phyloP scores from a whole-genome alignment of 2,329 filamentous ascomycete species.

The Aspergillus pseudoglaucus region DNA sequence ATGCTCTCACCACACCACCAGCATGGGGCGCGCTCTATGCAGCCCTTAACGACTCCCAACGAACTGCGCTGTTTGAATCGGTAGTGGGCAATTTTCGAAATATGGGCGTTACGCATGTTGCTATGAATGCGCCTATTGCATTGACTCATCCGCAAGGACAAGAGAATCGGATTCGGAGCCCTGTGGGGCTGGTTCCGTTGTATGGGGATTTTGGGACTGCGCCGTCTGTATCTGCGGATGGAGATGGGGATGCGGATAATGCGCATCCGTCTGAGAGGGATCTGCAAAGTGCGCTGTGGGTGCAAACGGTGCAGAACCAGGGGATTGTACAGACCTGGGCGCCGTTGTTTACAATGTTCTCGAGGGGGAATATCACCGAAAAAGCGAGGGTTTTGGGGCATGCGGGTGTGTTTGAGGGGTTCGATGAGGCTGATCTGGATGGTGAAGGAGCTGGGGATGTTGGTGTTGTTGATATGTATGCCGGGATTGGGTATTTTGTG shows the following conservation, averaged over 20 bases:
- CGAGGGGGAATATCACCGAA: conserved; percentile 80
- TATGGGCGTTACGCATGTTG: conserved; percentile 48
- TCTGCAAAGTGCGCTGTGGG: conserved; percentile 69
- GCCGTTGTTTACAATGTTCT: conserved; percentile 90
- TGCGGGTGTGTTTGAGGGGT: conserved; percentile 28
- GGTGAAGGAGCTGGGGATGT: conserved; percentile 20
- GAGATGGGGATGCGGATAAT: conserved; percentile 9
- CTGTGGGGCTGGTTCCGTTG: conserved; percentile 62
- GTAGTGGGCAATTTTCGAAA: conserved; percentile 36
- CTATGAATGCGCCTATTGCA: conserved; percentile 53
- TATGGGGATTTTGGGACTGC: conserved; percentile 66
- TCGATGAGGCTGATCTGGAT: conserved; percentile 21
- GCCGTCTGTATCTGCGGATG: conserved; percentile 2
- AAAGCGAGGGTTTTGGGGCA: conserved; percentile 65
- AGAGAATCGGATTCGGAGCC: conserved; percentile 69
- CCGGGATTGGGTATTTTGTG: conserved; percentile 88
- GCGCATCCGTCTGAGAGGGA: conserved; percentile 42
- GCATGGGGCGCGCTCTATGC: conserved; percentile 24
- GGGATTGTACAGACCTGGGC: conserved; percentile 81
- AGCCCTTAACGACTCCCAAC: conserved; percentile 18
- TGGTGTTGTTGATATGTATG: conserved; percentile 69
- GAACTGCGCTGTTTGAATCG: conserved; percentile 35
- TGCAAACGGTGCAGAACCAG: conserved; percentile 65
- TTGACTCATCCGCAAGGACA: conserved; percentile 20
- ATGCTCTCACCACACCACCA: conserved; percentile 34